Conservation (phyloP, 306 rosid genomes). For the Sicyos baderoa region DNA sequence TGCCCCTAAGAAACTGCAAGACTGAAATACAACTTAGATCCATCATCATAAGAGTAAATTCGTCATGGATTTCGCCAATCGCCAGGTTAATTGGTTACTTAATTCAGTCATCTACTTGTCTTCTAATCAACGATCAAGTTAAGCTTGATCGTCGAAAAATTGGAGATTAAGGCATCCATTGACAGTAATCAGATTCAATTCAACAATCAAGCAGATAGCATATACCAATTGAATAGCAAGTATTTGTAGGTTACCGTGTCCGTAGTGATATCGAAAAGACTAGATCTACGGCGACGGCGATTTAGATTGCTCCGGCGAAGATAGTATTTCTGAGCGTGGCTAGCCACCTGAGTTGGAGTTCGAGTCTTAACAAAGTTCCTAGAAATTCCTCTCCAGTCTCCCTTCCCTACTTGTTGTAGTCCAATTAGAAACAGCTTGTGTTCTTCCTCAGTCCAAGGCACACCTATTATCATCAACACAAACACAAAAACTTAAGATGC, state of each 20-base stretch:
- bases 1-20: background rate
- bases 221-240: background rate
- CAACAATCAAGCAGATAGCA: background rate
- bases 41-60: conserved; percentile 9
- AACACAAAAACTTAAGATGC: background rate
- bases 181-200: background rate
- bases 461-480: conserved; percentile 39
- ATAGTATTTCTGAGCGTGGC: conserved; percentile 96
- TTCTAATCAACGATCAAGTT: background rate
- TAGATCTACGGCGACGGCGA: conserved; percentile 99
- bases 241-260: conserved; percentile 48
- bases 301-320: conserved; percentile 84
- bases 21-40: background rate
- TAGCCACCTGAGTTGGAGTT: conserved; percentile 96
- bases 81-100: background rate
- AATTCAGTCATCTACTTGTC: background rate
- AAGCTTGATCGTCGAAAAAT: background rate
- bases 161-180: too few species aligned
- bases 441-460: conserved; percentile 99
- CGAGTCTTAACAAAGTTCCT: conserved; percentile 92
- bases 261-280: conserved; percentile 94
- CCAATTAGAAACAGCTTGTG: conserved; percentile 89
- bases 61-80: background rate
- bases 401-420: conserved; percentile 91
- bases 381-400: conserved; percentile 99